These are phyloP conservation scores for Medicago ruthenica DNA, from an alignment of 306 rosid genomes.

Conservation along the genomic window DNA sequence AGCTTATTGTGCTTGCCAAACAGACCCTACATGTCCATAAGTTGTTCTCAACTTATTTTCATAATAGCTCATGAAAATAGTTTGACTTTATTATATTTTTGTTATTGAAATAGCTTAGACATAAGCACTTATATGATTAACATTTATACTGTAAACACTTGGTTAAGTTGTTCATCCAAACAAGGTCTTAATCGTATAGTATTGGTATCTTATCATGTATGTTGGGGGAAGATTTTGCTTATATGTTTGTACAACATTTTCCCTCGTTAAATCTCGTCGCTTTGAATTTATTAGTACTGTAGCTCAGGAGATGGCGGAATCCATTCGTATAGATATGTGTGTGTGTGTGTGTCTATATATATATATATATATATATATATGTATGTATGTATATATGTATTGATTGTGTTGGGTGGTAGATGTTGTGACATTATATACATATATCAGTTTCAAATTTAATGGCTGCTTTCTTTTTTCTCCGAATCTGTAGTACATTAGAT, in stretches of 20 bases:
- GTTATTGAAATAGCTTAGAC: neutral
- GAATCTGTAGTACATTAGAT: constrained; percentile 80
- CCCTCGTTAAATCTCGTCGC: no score
- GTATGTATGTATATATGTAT: no score
- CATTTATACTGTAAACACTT: neutral
- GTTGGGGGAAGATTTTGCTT: neutral
- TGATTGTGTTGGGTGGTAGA: neutral
- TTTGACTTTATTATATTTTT: neutral
- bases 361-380: no score
- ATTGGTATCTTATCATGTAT: neutral
- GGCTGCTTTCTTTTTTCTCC: constrained; percentile 17
- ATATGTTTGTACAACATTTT: neutral
- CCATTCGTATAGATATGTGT: no score
- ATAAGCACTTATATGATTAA: neutral
- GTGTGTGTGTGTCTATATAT: no score
- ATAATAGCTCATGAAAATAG: neutral
- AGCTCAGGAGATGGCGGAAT: constrained; percentile 21
- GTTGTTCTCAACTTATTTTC: neutral
- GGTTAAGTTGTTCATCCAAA: neutral
- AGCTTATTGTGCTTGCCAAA: no score
- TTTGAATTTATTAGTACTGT: neutral
- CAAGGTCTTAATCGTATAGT: neutral
- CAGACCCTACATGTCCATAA: neutral
- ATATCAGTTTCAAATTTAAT: constrained; percentile 17
- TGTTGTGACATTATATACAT: neutral